phyloP scores from a whole-genome alignment of 78 protist genomes.

The Bigelowiella natans region DNA sequence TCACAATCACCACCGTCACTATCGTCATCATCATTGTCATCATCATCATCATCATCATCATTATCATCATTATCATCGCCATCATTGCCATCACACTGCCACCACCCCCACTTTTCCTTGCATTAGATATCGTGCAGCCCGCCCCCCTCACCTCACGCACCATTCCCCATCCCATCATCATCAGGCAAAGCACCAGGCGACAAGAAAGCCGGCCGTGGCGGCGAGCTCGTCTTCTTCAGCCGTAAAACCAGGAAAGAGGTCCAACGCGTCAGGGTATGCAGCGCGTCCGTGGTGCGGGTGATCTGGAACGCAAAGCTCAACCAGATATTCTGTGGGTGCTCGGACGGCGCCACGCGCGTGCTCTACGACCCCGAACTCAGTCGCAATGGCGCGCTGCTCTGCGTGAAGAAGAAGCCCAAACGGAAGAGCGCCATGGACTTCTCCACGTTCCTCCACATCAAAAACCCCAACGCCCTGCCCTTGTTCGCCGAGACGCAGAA shows the following conservation, averaged over 20 bases:
- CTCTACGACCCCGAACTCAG: not conserved
- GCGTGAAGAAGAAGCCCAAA: not conserved
- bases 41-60: too few relatives aligned
- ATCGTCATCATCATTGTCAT: too few relatives aligned
- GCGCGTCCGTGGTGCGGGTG: not conserved
- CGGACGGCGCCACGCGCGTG: not conserved
- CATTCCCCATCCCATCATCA: too few relatives aligned
- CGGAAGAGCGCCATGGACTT: not conserved
- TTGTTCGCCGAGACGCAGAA: not conserved
- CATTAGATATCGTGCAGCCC: too few relatives aligned
- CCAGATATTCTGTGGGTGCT: not conserved
- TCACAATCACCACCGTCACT: too few relatives aligned
- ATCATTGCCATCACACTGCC: too few relatives aligned
- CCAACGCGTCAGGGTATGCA: not conserved
- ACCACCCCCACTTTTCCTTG: too few relatives aligned
- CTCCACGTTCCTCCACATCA: not conserved
- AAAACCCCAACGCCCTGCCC: not conserved
- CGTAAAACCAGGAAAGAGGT: not conserved
- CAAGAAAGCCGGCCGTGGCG: not conserved
- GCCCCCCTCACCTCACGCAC: too few relatives aligned
- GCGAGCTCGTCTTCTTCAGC: not conserved
- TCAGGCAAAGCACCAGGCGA: too few relatives aligned
- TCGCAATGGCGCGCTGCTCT: not conserved
- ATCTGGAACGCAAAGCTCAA: not conserved
- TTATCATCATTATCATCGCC: too few relatives aligned